Evolutionary conservation across 2,329 filamentous ascomycete genomes (phyloP), one percentile per base, ranked within the genome.

Genomic region (Penicillium sp.): DNA sequence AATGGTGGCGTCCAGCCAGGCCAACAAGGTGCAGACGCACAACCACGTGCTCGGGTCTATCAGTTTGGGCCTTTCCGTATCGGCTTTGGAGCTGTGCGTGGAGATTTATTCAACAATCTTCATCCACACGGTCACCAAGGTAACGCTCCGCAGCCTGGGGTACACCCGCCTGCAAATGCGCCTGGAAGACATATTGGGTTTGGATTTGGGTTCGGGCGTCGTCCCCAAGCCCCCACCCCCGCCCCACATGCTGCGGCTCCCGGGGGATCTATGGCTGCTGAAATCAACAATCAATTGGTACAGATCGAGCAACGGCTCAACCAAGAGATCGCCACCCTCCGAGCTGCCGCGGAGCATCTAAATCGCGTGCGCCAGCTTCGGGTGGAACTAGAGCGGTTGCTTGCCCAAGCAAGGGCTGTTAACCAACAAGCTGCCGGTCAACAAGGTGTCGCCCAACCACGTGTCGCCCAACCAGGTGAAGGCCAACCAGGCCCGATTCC

Each of bases 31-130:
- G 72, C 71, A 54, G 70, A 76, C 59, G 66, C 72, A 67, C 49
- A 70, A 67, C 75, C 76, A 13, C 79, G 82, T 50, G 82, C 86
- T 61, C 81, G 86, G 42, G 81, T 90, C 55, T 87, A 89, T 66
- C 89, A 90, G 65, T 76, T 94, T 47, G 90, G 90, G 0, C 90
- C 90, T 2, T 78, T 94, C 33, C 81, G 89, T 29, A 78, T 94
- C 23, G 90, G 88, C 0, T 90, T 93, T 66, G 79, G 82, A 21
- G 82, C 81, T 43, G 79, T 89, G 74, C 72, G 87, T 75, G 73
- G 79, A 21, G 84, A 90, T 55, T 64, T 79, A 57, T 81, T 90
- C 35, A 82, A 86, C 55, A 87, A 90, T 62, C 78, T 91, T 63
- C 86, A 85, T 6, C 84, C 87, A 59, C 84, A 85, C 59, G 79